Evolutionary conservation across 306 rosid genomes (phyloP).

Genomic region (Bauhinia variegata): DNA sequence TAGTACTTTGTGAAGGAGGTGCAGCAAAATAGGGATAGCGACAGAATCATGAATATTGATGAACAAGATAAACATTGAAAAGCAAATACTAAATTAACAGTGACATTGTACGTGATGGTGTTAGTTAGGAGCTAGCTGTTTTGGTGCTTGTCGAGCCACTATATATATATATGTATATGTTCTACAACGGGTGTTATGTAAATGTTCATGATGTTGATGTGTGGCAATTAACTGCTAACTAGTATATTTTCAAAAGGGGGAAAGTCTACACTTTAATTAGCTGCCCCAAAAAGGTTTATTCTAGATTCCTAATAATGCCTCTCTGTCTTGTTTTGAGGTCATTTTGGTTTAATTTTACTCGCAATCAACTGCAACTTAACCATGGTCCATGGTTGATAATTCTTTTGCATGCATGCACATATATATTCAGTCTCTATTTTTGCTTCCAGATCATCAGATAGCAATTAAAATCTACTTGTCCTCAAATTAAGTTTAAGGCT

Average conservation of each 20-base stretch:
- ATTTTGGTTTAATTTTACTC: constrained; percentile 6
- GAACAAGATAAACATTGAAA: constrained; percentile 5
- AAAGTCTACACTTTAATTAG: constrained; percentile 20
- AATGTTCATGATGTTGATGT: neutral
- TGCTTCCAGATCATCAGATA: constrained; percentile 2
- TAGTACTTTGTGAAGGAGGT: neutral
- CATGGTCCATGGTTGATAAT: constrained; percentile 16
- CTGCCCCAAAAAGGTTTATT: constrained; percentile 31
- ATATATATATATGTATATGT: neutral
- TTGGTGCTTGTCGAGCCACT: constrained; percentile 13
- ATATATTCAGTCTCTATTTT: constrained; percentile 13
- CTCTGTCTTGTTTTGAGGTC: constrained; percentile 29
- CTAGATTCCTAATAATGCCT: constrained; percentile 25
- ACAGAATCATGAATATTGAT: constrained; percentile 26
- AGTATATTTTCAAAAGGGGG: neutral
- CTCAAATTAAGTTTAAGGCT: neutral
- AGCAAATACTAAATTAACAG: constrained; percentile 30
- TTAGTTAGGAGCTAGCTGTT: constrained; percentile 16
- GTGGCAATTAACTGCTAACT: neutral
- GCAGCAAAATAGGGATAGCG: constrained; percentile 18
- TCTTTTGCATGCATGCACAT: neutral
- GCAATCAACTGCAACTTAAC: neutral
- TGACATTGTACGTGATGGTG: constrained; percentile 26
- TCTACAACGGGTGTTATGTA: constrained; percentile 18
- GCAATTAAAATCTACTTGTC: neutral